phyloP scores from a whole-genome alignment of 768 basidiomycete species.

The Termitomyces sp. region DNA sequence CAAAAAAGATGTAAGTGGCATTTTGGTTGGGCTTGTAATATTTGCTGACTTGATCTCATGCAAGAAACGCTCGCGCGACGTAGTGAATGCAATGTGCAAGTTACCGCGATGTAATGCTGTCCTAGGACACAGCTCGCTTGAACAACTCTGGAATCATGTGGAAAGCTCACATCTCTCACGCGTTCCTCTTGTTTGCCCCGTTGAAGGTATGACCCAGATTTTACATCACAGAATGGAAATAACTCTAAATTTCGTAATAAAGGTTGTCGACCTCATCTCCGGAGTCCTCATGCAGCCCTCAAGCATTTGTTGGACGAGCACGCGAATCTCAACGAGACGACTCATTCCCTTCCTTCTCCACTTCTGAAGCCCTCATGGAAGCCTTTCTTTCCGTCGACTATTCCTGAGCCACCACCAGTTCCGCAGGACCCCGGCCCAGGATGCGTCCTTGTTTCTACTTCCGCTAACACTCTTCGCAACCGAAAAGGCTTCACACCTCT shows the following conservation, averaged over 20 bases:
- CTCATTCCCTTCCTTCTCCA: slow-evolving; percentile 10
- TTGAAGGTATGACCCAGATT: slow-evolving; percentile 13
- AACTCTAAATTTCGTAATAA: neutral
- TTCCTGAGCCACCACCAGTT: slow-evolving; percentile 6
- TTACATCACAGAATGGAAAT: neutral
- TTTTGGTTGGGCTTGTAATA: neutral
- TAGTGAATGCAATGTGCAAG: slow-evolving; percentile 4
- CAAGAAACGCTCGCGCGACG: slow-evolving; percentile 1
- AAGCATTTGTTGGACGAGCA: slow-evolving; percentile 17
- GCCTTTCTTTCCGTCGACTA: slow-evolving; percentile 13
- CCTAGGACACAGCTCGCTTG: slow-evolving; percentile 5
- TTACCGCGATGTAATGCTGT: slow-evolving; percentile 14
- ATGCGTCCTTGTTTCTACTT: slow-evolving; percentile 10
- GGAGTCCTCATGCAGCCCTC: neutral
- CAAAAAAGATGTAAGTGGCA: slow-evolving; percentile 14
- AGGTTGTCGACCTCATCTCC: slow-evolving; percentile 11
- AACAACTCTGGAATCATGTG: slow-evolving; percentile 13
- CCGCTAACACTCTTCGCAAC: neutral
- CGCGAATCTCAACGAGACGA: slow-evolving; percentile 6
- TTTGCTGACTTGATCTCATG: neutral
- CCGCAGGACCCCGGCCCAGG: slow-evolving; percentile 10
- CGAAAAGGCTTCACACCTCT: neutral
- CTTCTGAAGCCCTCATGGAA: slow-evolving; percentile 14
- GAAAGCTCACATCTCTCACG: slow-evolving; percentile 18
- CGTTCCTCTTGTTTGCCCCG: slow-evolving; percentile 11